These are phyloP conservation scores for Zizania palustris DNA, from an alignment of 202 grass and related monocot species.

Conservation along the genomic window DNA sequence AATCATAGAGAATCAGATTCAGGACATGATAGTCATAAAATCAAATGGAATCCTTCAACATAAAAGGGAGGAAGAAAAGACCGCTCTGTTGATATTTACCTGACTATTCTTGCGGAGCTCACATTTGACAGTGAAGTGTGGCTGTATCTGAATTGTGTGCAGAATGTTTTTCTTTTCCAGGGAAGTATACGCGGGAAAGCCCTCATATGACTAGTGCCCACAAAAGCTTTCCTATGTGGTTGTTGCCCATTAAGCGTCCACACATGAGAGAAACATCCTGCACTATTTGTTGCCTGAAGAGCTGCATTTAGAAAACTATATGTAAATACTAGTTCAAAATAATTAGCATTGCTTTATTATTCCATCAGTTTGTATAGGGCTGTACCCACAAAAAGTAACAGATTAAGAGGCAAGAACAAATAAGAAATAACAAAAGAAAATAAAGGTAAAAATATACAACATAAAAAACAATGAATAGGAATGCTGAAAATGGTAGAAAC, in stretches of 20 bases:
- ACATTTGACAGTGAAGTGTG: conserved; percentile 50
- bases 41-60: conserved; percentile 34
- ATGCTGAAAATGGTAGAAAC: conserved; percentile 4
- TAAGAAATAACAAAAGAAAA: neutral
- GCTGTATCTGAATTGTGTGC: conserved; percentile 56
- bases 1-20: conserved; percentile 37
- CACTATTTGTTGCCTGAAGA: conserved; percentile 55
- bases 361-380: neutral
- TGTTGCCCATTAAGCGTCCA: conserved; percentile 78
- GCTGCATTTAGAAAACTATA: conserved; percentile 60
- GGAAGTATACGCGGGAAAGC: conserved; percentile 80
- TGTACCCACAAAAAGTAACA: conserved; percentile 7
- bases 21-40: conserved; percentile 36
- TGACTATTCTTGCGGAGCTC: conserved; percentile 60
- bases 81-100: conserved; percentile 48
- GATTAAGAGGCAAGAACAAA: conserved; percentile 26
- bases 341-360: conserved; percentile 36
- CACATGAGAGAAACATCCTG: conserved; percentile 63
- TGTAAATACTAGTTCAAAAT: conserved; percentile 32
- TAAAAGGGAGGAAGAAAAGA: conserved; percentile 19
- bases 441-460: conserved; percentile 14
- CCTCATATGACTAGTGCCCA: conserved; percentile 48
- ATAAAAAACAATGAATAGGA: conserved; percentile 23
- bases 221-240: conserved; percentile 53
- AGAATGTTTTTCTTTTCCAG: conserved; percentile 84